A percentile compares a stretch with the other conserved stretches of the same genome.
Evolutionary conservation across 2,329 filamentous ascomycete species (phyloP).

Genomic region (Xylariales sp.): DNA sequence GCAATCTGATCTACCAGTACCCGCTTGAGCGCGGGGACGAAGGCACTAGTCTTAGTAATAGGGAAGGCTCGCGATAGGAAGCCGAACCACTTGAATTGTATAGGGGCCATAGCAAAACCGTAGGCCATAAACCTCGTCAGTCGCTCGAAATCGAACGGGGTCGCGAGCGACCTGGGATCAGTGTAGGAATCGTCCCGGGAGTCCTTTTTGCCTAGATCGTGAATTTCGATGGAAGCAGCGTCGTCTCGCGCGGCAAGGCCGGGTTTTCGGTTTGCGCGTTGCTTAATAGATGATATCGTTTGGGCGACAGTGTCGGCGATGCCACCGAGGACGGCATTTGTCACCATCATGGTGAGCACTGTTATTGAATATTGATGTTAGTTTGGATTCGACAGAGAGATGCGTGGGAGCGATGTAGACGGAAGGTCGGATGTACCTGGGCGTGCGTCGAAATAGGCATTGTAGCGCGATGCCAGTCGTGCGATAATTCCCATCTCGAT

Average conservation of each 20-base stretch:
- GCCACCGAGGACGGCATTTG: slow-evolving; percentile 94
- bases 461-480: slow-evolving; percentile 87
- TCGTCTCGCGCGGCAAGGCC: slow-evolving; percentile 71
- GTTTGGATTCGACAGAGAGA: neutral
- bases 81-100: slow-evolving; percentile 96
- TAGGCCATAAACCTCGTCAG: slow-evolving; percentile 97
- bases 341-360: slow-evolving; percentile 99
- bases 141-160: slow-evolving; percentile 94
- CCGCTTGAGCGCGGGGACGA: slow-evolving; percentile 84
- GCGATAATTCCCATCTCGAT: slow-evolving; percentile 90
- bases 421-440: slow-evolving; percentile 69
- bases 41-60: slow-evolving; percentile 79
- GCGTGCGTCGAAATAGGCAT: slow-evolving; percentile 90
- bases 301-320: slow-evolving; percentile 97
- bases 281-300: slow-evolving; percentile 84
- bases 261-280: slow-evolving; percentile 72
- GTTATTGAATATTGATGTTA: slow-evolving; percentile 33
- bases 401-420: neutral
- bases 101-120: slow-evolving; percentile 92
- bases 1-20: slow-evolving; percentile 93
- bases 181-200: slow-evolving; percentile 76
- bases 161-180: slow-evolving; percentile 71
- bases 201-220: slow-evolving; percentile 86
- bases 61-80: slow-evolving; percentile 87
- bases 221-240: slow-evolving; percentile 85